phyloP scores from a whole-genome alignment of 1,139 yeast genomes.

The Taphrina flavorubra region DNA sequence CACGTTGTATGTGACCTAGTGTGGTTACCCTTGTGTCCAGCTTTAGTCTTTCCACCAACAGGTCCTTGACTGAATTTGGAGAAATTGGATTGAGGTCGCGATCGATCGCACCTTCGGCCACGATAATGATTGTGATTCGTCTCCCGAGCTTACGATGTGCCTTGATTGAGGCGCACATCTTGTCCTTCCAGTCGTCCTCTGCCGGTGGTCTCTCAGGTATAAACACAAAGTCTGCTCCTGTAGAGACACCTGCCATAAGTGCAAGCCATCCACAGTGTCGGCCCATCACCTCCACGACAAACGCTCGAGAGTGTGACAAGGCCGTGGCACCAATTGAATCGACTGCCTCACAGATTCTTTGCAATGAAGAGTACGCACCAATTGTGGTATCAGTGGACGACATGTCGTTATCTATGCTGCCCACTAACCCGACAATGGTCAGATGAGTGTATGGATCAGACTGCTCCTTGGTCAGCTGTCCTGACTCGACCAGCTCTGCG shows the following conservation, averaged over 20 bases:
- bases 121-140: conserved; percentile 92
- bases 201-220: conserved; percentile 88
- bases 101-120: conserved; percentile 96
- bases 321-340: conserved; percentile 98
- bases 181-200: conserved; percentile 67
- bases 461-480: conserved; percentile 63
- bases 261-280: conserved; percentile 99
- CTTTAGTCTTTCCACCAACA: conserved; percentile 73
- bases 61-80: conserved; percentile 77
- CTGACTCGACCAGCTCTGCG: conserved; percentile 65
- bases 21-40: conserved; percentile 94
- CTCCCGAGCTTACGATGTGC: conserved; percentile 85
- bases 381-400: conserved; percentile 94
- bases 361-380: conserved; percentile 93
- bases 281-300: conserved; percentile 98
- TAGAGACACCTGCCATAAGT: conserved; percentile 91
- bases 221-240: conserved; percentile 92
- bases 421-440: conserved; percentile 92
- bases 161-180: conserved; percentile 55
- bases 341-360: conserved; percentile 88
- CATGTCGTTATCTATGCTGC: conserved; percentile 98
- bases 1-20: conserved; percentile 96
- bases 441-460: conserved; percentile 68
- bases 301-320: conserved; percentile 93
- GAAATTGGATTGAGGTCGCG: conserved; percentile 79